phyloP scores from a whole-genome alignment of 2,329 filamentous ascomycete genomes.

The Colletotrichum karsti region DNA sequence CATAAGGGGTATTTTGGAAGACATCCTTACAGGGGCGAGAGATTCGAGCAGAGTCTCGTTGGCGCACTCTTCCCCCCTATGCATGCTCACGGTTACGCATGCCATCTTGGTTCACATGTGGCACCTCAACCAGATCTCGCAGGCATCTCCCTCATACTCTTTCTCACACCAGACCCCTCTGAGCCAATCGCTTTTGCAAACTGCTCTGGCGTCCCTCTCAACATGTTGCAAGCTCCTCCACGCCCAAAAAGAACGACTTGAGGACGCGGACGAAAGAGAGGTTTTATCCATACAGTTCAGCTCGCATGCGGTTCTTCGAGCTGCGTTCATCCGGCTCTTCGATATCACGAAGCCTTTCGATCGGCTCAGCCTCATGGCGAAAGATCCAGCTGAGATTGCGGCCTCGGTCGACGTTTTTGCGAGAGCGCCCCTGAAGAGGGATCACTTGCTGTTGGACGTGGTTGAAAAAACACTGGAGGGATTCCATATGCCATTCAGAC shows the following conservation, averaged over 20 bases:
- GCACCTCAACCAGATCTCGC: background rate
- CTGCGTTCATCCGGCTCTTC: background rate
- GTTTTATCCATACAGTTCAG: background rate
- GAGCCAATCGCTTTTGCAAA: background rate
- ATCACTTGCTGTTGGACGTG: background rate
- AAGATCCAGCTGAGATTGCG: background rate
- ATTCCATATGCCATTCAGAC: background rate
- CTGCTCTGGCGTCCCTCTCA: background rate
- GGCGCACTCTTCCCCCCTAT: background rate
- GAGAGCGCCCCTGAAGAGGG: background rate
- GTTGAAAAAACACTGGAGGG: background rate
- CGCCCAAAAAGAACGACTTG: background rate
- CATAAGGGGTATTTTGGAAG: background rate
- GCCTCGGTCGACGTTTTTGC: background rate
- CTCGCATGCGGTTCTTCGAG: background rate
- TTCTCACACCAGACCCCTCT: background rate
- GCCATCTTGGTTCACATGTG: background rate
- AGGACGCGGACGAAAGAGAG: background rate
- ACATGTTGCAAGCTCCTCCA: background rate
- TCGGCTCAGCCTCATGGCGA: background rate
- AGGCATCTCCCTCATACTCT: background rate
- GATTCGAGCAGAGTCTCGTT: background rate
- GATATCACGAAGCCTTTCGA: background rate
- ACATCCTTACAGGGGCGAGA: background rate
- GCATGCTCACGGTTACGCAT: background rate